Base-by-base conservation (phyloP, 2,329 filamentous ascomycete genomes). In the Phaeomoniella chlamydospora region DNA sequence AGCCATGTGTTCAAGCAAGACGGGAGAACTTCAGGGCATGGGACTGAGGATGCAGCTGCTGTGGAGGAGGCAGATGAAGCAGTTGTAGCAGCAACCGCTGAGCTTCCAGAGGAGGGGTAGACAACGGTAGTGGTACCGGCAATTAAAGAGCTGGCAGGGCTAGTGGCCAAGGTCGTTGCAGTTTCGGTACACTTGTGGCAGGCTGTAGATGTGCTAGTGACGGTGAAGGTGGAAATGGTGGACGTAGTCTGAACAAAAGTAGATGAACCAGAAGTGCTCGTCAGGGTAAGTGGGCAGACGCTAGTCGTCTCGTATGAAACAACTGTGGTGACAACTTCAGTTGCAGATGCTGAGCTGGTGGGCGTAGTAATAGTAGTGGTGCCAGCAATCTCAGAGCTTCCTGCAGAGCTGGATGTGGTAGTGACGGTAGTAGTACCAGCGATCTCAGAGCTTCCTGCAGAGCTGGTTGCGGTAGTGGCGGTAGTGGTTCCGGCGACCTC, bases 1-100 rank as follows among this genome's bases (percentile, higher is more conserved):
- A 93, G 62, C 83, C 85, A 94, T 50, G 86, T 92, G 72, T 88
- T 90, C 62, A 96, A 65, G 68, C 88, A 96, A 53, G 75, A 75
- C 43, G 88, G 87, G 34, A 94, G 78, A 33, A 87, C 72, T 16
- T 67, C 61, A 39, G 86, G 85, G 61, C 75, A 64, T 18, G 50
- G 48, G 16, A 54, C 53, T 3, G 51, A 44, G 22, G 47, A 50
- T 43, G 43, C 46, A 18, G 50, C 45, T 18, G 39, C 51, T 18
- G 39, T 31, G 18, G 41, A 41, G 15, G 46, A 42, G 22, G 36
- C 22, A 15, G 41, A 41, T 35, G 44, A 18, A 31, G 37, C 43
- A 34, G 47, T 41, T 15, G 29, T 33, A 17, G 30, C 38, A 16
- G 41, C 30, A 34, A 12, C 31, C 29, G 29, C 18, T 12, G 38